Base-by-base conservation (phyloP, 2,329 filamentous ascomycete species). In the Rasamsonia emersonii region DNA sequence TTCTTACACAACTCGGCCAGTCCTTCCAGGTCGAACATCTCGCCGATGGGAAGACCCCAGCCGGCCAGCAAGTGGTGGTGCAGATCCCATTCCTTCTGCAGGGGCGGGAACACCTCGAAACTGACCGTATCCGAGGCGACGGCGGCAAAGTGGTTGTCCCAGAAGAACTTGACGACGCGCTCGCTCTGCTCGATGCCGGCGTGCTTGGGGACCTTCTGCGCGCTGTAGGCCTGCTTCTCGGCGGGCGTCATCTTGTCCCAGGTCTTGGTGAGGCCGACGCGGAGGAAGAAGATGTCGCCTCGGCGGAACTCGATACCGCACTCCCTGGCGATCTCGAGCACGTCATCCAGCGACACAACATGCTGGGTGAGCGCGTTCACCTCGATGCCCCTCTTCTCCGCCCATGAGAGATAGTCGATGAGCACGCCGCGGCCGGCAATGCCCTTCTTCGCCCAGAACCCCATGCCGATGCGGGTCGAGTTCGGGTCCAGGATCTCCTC, bases 81-180 rank as follows among this genome's bases (percentile, higher is more conserved):
- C 28, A 59, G 38, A 42, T 58, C 54, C 43, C 44, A 56, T 28
- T 58, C 51, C 10, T 42, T 38, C 10, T 53, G 39, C 9, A 53
- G 24, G 10, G 54, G 37, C 5, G 65, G 63, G 43, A 65, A 70
- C 3, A 66, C 66, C 46, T 77, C 75, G 41, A 74, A 71, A 5
- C 64, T 67, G n/a, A 75, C 68, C 23, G 68, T 67, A 36, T 79
- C 75, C 2, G 73, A 72, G 0, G 69, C 75, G 1, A 77, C 67
- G 1, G 74, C 75, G 0, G 71, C 59, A 47, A 79, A 77, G 27
- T 67, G 62, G 34, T 67, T 61, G 33, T 77, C 68, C 72, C 74
- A 78, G 13, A 78, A 54, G 64, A 75, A 79, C 9, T 65, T 58
- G 5, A 75, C 56, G 8, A 68, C 54, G 3, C 51, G 53, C 43